Evolutionary conservation across 208 protist species (phyloP), one percentile per base, ranked within the genome.

Genomic region (Leishmania guyanensis): DNA sequence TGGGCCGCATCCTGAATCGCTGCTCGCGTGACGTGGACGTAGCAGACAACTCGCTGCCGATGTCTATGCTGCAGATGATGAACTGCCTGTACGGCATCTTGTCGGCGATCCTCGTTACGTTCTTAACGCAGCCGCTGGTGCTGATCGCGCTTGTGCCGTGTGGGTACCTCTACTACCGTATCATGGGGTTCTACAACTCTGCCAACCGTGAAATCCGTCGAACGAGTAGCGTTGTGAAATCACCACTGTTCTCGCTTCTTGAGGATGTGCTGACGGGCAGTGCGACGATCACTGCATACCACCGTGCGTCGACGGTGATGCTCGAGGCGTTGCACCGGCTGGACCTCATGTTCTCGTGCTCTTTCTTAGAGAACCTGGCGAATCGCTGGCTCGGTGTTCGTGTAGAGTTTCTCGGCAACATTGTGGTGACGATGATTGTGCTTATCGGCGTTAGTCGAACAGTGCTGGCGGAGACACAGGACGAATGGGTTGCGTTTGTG

Each of bases 1-100:
- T 95, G 2, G 99, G 99, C 4, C 92, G 98, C 36, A 92, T 99
- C 36, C 58, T 99, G 14, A 99, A 99, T 78, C 91, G 99, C 26
- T 99, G 99, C 85, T 92, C 89, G 14, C 94, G 95, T 53, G 98
- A 99, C 75, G 90, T 98, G 17, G 83, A 86, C 66, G 86, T 72
- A 9, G 77, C 99, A 39, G 97, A 99, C 84, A 77, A 82, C 46
- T 78, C 73, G 54, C 83, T 98, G 48, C 82, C 54, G 36, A 73
- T 17, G 36, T n/a, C 12, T 4, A 26, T 17, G 5, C 20, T 94
- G 29, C 86, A 36, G n/a, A 36, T 96, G 60, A 66, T 77, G 64
- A 54, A 91, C 39, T 93, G 82, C 62, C 83, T 90, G 43, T 81
- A 94, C 50, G 81, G 85, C 0, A 80, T 94, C 33, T 62, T 73